These are phyloP conservation scores for Colletotrichum aenigma DNA, from an alignment of 2,329 filamentous ascomycete species.

Conservation along the genomic window DNA sequence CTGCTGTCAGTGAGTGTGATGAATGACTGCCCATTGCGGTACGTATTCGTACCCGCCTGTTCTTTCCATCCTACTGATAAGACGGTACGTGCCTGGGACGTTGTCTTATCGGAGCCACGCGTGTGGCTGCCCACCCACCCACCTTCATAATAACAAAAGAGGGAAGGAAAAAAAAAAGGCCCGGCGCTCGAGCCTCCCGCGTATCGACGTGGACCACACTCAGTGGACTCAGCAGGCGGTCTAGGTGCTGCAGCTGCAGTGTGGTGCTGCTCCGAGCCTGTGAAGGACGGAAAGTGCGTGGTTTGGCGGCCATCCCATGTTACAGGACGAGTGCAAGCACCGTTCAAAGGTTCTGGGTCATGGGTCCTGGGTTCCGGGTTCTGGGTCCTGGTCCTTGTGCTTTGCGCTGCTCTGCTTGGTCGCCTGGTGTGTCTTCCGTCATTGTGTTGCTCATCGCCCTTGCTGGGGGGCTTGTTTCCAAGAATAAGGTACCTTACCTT, in stretches of 20 bases:
- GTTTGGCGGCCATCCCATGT: not conserved
- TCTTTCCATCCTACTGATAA: not conserved
- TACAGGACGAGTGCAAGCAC: not conserved
- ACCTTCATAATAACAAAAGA: not conserved
- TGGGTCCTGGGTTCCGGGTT: not conserved
- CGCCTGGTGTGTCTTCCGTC: slow-evolving; percentile 1
- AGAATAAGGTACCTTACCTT: slow-evolving; percentile 1
- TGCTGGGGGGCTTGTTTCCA: not conserved
- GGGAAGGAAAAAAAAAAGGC: not conserved
- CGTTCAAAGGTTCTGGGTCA: not conserved
- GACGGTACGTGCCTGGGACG: not conserved
- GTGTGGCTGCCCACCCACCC: not conserved
- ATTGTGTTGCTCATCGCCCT: not conserved
- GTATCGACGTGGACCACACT: not conserved
- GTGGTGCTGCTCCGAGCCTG: not conserved
- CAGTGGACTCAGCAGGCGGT: not conserved
- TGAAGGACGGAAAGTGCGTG: not conserved
- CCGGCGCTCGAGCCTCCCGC: not conserved
- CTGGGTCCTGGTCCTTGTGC: not conserved
- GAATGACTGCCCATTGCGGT: not conserved
- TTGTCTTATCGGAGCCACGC: not conserved
- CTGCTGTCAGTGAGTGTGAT: not conserved
- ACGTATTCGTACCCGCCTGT: not conserved
- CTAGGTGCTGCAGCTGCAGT: not conserved
- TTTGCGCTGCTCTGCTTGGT: not conserved